phyloP scores from a whole-genome alignment of 1,284 basidiomycete genomes.

The Boletus albobrunnescens region DNA sequence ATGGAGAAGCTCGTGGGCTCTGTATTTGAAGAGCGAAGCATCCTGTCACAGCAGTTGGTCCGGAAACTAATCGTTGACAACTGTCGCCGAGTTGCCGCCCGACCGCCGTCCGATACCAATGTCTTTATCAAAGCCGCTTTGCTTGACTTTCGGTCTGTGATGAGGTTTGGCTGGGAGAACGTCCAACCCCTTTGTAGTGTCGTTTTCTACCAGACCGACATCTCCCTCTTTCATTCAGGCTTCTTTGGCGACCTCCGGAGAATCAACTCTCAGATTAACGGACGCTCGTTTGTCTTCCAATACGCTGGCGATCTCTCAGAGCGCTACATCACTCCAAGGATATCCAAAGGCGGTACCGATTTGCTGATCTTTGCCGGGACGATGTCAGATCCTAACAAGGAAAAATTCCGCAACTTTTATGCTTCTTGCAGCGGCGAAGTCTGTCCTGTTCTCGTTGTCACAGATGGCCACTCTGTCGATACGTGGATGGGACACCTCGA shows the following conservation, averaged over 20 bases:
- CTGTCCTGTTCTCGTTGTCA: constrained; percentile 27
- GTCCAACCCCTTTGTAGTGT: constrained; percentile 17
- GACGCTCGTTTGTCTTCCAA: constrained; percentile 25
- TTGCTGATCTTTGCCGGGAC: constrained; percentile 23
- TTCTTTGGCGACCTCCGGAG: constrained; percentile 23
- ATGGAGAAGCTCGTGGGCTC: constrained; percentile 13
- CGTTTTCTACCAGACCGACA: constrained; percentile 23
- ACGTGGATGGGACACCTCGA: constrained; percentile 13
- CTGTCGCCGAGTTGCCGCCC: constrained; percentile 15
- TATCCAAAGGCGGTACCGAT: constrained; percentile 26
- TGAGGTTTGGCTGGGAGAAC: constrained; percentile 28
- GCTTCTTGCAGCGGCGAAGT: constrained; percentile 21
- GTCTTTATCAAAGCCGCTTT: constrained; percentile 26
- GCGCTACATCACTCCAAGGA: constrained; percentile 16
- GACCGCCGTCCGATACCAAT: constrained; percentile 19
- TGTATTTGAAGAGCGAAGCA: constrained; percentile 20
- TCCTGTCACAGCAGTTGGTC: constrained; percentile 16
- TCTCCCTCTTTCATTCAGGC: constrained; percentile 9
- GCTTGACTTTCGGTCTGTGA: constrained; percentile 23
- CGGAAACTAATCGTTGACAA: constrained; percentile 20
- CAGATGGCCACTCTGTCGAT: constrained; percentile 8
- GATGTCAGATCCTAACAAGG: constrained; percentile 11
- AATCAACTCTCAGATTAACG: constrained; percentile 25
- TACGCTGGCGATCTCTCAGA: constrained; percentile 15
- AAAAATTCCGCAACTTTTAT: constrained; percentile 18